Conservation (phyloP, 2,329 filamentous ascomycete genomes). For the Hypoxylon sp. region DNA sequence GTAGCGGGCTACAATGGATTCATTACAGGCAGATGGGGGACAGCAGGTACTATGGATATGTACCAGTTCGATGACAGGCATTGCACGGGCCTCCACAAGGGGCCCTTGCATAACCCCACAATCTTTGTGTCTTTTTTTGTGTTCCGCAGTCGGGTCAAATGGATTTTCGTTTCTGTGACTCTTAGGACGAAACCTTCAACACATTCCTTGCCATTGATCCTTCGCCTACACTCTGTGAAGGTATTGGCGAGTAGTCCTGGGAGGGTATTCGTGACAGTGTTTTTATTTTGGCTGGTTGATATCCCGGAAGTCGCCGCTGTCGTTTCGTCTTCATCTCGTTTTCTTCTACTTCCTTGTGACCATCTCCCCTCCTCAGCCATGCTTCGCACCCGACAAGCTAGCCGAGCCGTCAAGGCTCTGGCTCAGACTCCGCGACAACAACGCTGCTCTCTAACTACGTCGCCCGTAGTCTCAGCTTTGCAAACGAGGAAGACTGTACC, state of each 20-base stretch:
- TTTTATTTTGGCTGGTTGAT: conserved; percentile 14
- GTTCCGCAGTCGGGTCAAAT: conserved; percentile 40
- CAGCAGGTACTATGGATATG: background rate
- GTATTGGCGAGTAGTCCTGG: conserved; percentile 29
- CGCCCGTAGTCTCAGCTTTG: conserved; percentile 54
- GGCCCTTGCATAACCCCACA: conserved; percentile 39
- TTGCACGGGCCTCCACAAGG: conserved; percentile 11
- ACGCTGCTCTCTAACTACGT: conserved; percentile 57
- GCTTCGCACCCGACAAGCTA: conserved; percentile 63
- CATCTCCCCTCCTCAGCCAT: conserved; percentile 54
- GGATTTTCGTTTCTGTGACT: conserved; percentile 31
- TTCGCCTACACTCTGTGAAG: conserved; percentile 18
- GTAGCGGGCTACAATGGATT: background rate
- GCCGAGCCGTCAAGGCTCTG: conserved; percentile 61
- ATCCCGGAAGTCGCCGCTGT: background rate
- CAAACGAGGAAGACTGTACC: conserved; percentile 57
- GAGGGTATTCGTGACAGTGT: conserved; percentile 19
- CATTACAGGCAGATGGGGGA: too few species aligned
- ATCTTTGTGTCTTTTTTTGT: conserved; percentile 39
- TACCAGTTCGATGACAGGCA: conserved; percentile 1
- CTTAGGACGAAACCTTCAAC: conserved; percentile 21
- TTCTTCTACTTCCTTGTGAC: conserved; percentile 10
- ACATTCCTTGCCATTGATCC: conserved; percentile 38
- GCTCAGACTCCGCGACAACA: conserved; percentile 54
- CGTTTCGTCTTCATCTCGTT: conserved; percentile 1